Conservation (phyloP, 495 filamentous ascomycete genomes). For the Lentithecium fluviatile region DNA sequence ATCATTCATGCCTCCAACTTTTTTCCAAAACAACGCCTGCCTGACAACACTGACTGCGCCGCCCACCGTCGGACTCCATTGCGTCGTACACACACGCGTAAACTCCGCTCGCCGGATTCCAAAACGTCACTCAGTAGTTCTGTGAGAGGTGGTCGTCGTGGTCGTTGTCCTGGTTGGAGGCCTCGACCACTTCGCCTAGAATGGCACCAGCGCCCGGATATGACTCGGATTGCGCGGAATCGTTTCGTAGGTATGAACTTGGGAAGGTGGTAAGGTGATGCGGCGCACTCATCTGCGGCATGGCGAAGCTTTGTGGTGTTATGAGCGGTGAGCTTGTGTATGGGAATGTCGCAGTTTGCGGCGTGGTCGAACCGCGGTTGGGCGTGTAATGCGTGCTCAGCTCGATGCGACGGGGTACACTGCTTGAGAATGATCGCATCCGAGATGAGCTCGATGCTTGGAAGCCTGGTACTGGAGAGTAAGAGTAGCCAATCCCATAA, state of each 20-base stretch:
- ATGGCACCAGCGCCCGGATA: slow-evolving; percentile 35
- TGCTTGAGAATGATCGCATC: slow-evolving; percentile 39
- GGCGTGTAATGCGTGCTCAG: slow-evolving; percentile 37
- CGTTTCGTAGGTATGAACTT: slow-evolving; percentile 39
- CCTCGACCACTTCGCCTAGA: slow-evolving; percentile 33
- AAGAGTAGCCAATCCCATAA: slow-evolving; percentile 45
- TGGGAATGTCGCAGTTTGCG: slow-evolving; percentile 40
- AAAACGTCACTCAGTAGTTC: slow-evolving; percentile 22
- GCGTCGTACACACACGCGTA: neutral
- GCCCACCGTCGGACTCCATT: neutral
- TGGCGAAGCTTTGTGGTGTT: slow-evolving; percentile 34
- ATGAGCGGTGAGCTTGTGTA: slow-evolving; percentile 39
- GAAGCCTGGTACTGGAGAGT: slow-evolving; percentile 40
- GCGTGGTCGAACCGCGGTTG: slow-evolving; percentile 29
- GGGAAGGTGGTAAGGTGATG: slow-evolving; percentile 40
- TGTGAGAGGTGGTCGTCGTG: slow-evolving; percentile 27
- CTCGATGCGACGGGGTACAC: slow-evolving; percentile 39
- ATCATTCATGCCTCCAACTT: too few relatives aligned
- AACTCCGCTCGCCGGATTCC: neutral
- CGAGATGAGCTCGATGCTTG: slow-evolving; percentile 34
- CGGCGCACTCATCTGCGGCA: slow-evolving; percentile 38
- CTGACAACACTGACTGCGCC: too few relatives aligned
- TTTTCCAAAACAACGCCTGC: too few relatives aligned
- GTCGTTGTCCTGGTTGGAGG: slow-evolving; percentile 32
- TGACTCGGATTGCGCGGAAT: slow-evolving; percentile 25